Evolutionary conservation across 306 rosid species (phyloP).

Genomic region (Spatholobus suberectus): DNA sequence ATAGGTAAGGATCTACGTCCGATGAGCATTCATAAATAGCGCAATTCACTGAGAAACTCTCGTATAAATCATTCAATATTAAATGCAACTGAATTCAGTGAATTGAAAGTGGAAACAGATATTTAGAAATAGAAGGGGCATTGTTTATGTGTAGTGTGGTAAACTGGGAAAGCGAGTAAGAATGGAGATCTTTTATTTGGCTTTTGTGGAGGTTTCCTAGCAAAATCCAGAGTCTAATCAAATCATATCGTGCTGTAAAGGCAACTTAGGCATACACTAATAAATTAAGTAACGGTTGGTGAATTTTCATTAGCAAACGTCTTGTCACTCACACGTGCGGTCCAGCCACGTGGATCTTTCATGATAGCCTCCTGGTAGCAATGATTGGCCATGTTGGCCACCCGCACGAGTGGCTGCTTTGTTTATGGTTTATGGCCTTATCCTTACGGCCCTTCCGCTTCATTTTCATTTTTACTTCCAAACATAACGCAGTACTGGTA

Average conservation of each 20-base stretch:
- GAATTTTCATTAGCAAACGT: conserved; percentile 34
- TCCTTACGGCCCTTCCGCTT: background rate
- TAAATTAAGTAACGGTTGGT: conserved; percentile 39
- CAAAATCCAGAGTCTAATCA: conserved; percentile 49
- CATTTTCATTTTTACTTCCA: background rate
- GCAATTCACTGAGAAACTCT: background rate
- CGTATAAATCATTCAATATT: background rate
- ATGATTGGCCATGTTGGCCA: conserved; percentile 56
- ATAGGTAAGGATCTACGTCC: background rate
- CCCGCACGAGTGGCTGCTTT: conserved; percentile 70
- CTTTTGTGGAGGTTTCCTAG: background rate
- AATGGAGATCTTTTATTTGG: conserved; percentile 31
- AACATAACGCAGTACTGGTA: too few species aligned
- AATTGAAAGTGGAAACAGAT: background rate
- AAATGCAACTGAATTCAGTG: background rate
- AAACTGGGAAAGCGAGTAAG: conserved; percentile 10
- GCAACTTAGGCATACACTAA: conserved; percentile 16
- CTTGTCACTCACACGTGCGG: conserved; percentile 61
- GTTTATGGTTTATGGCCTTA: background rate
- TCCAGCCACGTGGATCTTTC: conserved; percentile 41
- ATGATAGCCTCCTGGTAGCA: conserved; percentile 45
- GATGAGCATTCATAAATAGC: background rate
- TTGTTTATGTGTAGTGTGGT: conserved; percentile 15
- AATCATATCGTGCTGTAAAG: conserved; percentile 54
- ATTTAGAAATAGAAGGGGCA: too few species aligned